phyloP scores from a whole-genome alignment of 2,329 filamentous ascomycete genomes.

The Ophiocordyceps camponoti-saundersi region DNA sequence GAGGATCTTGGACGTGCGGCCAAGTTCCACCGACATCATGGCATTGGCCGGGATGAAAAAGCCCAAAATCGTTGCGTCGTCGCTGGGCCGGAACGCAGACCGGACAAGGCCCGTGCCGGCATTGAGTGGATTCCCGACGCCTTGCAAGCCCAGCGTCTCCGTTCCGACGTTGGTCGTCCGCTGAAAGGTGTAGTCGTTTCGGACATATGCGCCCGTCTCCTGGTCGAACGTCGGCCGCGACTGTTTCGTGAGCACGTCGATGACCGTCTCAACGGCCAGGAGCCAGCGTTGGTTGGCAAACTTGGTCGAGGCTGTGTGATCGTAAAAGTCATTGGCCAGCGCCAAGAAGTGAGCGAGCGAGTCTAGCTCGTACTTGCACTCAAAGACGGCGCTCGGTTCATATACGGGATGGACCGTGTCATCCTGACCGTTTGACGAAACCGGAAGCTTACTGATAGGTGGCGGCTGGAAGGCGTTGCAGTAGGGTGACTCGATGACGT shows the following conservation, averaged over 20 bases:
- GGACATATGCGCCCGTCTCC: slow-evolving; percentile 42
- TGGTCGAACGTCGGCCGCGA: slow-evolving; percentile 65
- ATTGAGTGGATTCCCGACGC: slow-evolving; percentile 83
- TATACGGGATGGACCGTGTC: slow-evolving; percentile 77
- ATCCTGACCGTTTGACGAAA: slow-evolving; percentile 62
- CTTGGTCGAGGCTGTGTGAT: slow-evolving; percentile 57
- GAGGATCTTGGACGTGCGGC: slow-evolving; percentile 57
- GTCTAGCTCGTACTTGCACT: slow-evolving; percentile 98
- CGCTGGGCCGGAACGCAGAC: slow-evolving; percentile 85
- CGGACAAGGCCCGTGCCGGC: slow-evolving; percentile 70
- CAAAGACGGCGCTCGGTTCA: slow-evolving; percentile 73
- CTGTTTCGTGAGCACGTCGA: slow-evolving; percentile 62
- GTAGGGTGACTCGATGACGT: slow-evolving; percentile 85
- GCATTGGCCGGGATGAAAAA: slow-evolving; percentile 94
- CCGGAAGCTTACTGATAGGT: slow-evolving; percentile 56
- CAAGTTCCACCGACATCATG: slow-evolving; percentile 84
- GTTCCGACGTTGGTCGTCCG: slow-evolving; percentile 67
- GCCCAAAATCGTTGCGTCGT: slow-evolving; percentile 85
- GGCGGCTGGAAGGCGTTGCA: slow-evolving; percentile 98
- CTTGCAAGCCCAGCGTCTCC: slow-evolving; percentile 69
- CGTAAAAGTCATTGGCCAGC: slow-evolving; percentile 72
- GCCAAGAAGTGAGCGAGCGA: slow-evolving; percentile 84
- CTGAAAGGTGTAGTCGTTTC: slow-evolving; percentile 78
- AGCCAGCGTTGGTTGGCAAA: slow-evolving; percentile 72
- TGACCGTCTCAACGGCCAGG: slow-evolving; percentile 54